Percentiles rank a stretch among this genome's conserved stretches.
Evolutionary conservation across 2,329 filamentous ascomycete species (phyloP).

Genomic region (Colletotrichum destructivum): DNA sequence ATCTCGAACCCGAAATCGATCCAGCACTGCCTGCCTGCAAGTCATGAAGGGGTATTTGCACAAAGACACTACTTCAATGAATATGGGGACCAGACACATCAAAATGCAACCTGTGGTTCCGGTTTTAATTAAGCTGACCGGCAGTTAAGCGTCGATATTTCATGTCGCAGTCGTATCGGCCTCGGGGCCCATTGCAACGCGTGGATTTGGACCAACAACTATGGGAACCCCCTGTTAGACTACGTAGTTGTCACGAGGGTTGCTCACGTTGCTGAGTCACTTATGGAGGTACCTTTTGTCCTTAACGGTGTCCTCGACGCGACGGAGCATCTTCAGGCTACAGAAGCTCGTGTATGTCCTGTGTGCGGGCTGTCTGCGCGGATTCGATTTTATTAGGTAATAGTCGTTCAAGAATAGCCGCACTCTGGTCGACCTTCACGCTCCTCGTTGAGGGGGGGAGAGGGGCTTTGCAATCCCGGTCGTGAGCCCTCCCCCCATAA

Average conservation of each 20-base stretch:
- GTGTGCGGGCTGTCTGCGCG: neutral
- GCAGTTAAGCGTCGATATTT: constrained; percentile 9
- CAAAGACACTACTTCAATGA: no score
- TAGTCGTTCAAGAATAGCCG: neutral
- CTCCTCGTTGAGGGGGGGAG: no score
- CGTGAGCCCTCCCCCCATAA: neutral
- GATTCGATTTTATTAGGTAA: neutral
- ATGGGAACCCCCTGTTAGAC: constrained; percentile 1
- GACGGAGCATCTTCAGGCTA: no score
- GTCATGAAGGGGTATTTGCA: constrained; percentile 8
- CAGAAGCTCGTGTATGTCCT: no score
- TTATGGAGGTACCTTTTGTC: neutral
- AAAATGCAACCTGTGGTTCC: constrained; percentile 16
- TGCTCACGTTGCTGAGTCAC: constrained; percentile 12
- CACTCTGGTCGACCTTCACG: neutral
- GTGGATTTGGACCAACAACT: neutral
- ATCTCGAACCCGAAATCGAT: constrained; percentile 24
- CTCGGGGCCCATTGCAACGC: neutral
- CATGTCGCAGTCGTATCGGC: neutral
- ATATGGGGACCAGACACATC: neutral
- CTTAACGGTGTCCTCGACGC: neutral
- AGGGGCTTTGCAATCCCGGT: neutral
- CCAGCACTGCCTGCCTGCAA: constrained; percentile 29
- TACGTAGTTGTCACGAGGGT: neutral
- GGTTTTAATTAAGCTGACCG: constrained; percentile 12